phyloP scores from a whole-genome alignment of 768 basidiomycete genomes.

The Amanita fuliginea region DNA sequence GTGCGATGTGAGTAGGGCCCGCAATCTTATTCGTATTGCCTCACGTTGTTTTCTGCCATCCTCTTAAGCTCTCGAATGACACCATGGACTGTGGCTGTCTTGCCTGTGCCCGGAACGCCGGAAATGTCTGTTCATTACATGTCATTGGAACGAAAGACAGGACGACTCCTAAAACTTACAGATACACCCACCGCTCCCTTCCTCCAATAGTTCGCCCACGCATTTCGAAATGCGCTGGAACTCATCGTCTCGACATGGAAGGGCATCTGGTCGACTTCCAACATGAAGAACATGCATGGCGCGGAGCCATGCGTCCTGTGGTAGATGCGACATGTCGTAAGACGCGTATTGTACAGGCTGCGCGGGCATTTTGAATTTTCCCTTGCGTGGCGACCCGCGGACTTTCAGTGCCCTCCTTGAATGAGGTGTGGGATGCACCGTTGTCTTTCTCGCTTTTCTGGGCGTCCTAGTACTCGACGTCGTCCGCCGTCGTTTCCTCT shows the following conservation, averaged over 20 bases:
- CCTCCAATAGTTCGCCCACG: slow-evolving; percentile 80
- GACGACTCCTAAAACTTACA: slow-evolving; percentile 42
- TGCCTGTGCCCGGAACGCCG: slow-evolving; percentile 97
- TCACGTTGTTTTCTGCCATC: slow-evolving; percentile 73
- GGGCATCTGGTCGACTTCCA: slow-evolving; percentile 76
- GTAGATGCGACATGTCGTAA: slow-evolving; percentile 40
- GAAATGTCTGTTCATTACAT: slow-evolving; percentile 66
- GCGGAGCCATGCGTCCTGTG: slow-evolving; percentile 72
- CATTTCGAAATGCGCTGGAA: slow-evolving; percentile 64
- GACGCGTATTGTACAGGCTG: slow-evolving; percentile 15
- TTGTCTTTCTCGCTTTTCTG: slow-evolving; percentile 21
- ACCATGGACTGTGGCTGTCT: slow-evolving; percentile 95
- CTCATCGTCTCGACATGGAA: slow-evolving; percentile 86
- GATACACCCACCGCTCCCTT: slow-evolving; percentile 90
- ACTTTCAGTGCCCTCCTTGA: background rate
- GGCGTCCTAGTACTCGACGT: slow-evolving; percentile 13
- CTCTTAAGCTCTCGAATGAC: slow-evolving; percentile 83
- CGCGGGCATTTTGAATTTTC: slow-evolving; percentile 21
- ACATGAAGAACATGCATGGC: slow-evolving; percentile 92
- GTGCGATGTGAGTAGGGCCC: background rate
- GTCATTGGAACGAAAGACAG: background rate
- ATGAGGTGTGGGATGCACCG: slow-evolving; percentile 54
- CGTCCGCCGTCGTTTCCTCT: slow-evolving; percentile 30
- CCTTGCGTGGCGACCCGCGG: slow-evolving; percentile 13
- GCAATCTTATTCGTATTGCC: slow-evolving; percentile 14